Evolutionary conservation across 257 asterid genomes (phyloP).

Genomic region (Solanum lycopersicoides): DNA sequence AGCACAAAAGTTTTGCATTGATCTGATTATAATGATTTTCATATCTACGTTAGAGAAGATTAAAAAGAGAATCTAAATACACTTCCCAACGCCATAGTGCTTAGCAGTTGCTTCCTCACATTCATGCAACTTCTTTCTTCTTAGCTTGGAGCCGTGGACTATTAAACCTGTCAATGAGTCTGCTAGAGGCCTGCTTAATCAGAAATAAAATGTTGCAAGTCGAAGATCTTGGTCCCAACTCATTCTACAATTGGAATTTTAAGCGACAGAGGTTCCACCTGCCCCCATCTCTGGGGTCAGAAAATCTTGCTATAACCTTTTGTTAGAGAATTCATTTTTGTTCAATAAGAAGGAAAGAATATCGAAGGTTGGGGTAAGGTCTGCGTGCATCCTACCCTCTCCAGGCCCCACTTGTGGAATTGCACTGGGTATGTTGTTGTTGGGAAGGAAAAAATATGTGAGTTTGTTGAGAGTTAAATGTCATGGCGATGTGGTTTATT

Average conservation of each 20-base stretch:
- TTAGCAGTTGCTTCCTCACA: neutral
- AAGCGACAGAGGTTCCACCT: neutral
- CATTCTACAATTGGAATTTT: neutral
- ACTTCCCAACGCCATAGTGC: neutral
- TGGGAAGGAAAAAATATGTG: neutral
- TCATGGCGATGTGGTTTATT: neutral
- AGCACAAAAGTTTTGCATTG: neutral
- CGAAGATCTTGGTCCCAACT: neutral
- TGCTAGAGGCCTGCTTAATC: neutral
- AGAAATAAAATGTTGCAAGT: neutral
- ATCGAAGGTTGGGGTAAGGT: neutral
- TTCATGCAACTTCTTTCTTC: neutral
- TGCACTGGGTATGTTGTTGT: neutral
- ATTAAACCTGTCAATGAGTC: neutral
- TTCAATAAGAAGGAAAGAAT: neutral
- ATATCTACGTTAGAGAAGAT: neutral
- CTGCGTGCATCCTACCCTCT: neutral
- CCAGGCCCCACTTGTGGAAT: neutral
- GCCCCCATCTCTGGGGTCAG: neutral
- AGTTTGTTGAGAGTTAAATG: neutral
- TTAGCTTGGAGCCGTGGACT: neutral
- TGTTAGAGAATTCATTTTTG: neutral
- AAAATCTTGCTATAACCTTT: neutral
- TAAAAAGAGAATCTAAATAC: neutral
- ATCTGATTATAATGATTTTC: neutral